A percentile compares a stretch with the other conserved stretches of the same genome.
phyloP scores from a whole-genome alignment of 2,329 filamentous ascomycete genomes.

The Fusarium neocosmosporiellum region DNA sequence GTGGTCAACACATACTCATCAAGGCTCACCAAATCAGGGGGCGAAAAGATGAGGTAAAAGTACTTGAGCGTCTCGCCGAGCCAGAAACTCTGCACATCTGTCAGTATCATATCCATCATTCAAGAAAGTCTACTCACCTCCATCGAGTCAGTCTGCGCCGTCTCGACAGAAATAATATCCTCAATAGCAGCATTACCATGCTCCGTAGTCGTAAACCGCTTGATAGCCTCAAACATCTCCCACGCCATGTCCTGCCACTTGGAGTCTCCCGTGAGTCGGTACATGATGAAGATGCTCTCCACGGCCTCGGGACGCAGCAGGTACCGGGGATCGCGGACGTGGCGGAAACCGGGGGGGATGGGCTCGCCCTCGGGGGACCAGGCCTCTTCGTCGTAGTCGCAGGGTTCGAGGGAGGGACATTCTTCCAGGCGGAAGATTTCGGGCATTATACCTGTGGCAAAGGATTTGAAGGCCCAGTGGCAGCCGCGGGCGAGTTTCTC shows the following conservation, averaged over 20 bases:
- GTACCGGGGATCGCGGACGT: slow-evolving; percentile 62
- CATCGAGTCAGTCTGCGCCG: slow-evolving; percentile 67
- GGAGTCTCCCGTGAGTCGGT: slow-evolving; percentile 60
- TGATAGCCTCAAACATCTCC: slow-evolving; percentile 63
- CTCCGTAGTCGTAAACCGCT: slow-evolving; percentile 58
- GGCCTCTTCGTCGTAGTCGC: slow-evolving; percentile 45
- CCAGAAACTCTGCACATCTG: slow-evolving; percentile 71
- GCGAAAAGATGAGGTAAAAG: slow-evolving; percentile 77
- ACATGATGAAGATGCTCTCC: slow-evolving; percentile 61
- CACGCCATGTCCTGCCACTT: slow-evolving; percentile 63
- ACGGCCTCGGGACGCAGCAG: slow-evolving; percentile 63
- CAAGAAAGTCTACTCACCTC: slow-evolving; percentile 55
- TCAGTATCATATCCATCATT: not conserved
- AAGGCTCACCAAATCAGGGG: slow-evolving; percentile 71
- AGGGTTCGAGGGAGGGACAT: slow-evolving; percentile 53
- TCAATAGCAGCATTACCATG: slow-evolving; percentile 60
- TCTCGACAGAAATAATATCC: slow-evolving; percentile 52
- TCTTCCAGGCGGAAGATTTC: slow-evolving; percentile 61
- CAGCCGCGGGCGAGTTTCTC: slow-evolving; percentile 64
- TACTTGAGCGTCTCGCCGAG: slow-evolving; percentile 80
- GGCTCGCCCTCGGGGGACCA: slow-evolving; percentile 41
- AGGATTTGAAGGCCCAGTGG: slow-evolving; percentile 66
- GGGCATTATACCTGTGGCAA: slow-evolving; percentile 69
- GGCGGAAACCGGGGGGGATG: slow-evolving; percentile 70
- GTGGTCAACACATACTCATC: slow-evolving; percentile 75